Conservation (phyloP, 2,329 filamentous ascomycete genomes). For the Talaromyces pinophilus region DNA sequence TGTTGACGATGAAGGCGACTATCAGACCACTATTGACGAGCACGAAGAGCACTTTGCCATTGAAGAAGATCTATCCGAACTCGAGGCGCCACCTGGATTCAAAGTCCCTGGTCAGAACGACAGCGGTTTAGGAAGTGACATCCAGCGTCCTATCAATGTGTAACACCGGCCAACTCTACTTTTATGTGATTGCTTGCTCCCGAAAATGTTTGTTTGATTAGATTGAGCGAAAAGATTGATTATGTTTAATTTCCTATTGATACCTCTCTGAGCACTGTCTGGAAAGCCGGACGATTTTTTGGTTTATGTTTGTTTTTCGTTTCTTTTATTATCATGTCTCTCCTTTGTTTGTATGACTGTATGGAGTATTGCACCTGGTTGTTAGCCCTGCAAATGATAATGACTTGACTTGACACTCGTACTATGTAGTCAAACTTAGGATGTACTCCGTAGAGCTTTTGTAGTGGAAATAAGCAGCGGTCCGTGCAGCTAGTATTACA, state of each 20-base stretch:
- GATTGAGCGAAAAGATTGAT: constrained; percentile 2
- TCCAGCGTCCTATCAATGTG: constrained; percentile 16
- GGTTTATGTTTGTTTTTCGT: constrained; percentile 1
- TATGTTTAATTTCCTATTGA: constrained; percentile 11
- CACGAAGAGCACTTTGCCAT: constrained; percentile 14
- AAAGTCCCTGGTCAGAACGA: constrained; percentile 19
- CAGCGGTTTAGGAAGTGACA: constrained; percentile 24
- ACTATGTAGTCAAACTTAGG: neutral
- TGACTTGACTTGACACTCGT: constrained; percentile 1
- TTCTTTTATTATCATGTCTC: constrained; percentile 11
- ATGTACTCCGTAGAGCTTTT: neutral
- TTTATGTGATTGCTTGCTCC: neutral
- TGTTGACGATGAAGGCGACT: constrained; percentile 24
- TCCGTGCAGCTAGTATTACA: neutral
- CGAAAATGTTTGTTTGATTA: neutral
- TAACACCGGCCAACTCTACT: neutral
- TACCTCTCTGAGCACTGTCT: constrained; percentile 8
- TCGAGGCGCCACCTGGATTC: constrained; percentile 20
- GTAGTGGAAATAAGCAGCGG: constrained; percentile 4
- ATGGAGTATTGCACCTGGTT: neutral
- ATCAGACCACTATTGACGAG: constrained; percentile 22
- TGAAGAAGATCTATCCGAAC: constrained; percentile 20
- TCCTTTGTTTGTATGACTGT: constrained; percentile 17
- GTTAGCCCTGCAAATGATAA: constrained; percentile 14
- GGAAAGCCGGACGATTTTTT: neutral